These are phyloP conservation scores for Cronartium quercuum DNA, from an alignment of 1,284 basidiomycete genomes.

Conservation along the genomic window DNA sequence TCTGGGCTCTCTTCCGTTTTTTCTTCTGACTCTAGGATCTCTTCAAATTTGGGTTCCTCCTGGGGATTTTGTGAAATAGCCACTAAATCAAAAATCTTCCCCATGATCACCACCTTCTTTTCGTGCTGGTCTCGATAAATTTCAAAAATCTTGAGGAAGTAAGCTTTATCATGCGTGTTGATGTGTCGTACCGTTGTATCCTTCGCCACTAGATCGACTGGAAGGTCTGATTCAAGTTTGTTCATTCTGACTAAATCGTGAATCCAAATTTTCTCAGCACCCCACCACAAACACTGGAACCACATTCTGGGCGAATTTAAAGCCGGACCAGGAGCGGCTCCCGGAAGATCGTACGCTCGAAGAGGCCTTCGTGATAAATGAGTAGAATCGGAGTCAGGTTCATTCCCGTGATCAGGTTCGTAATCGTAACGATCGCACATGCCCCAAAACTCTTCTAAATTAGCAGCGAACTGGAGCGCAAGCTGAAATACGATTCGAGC, in stretches of 20 bases:
- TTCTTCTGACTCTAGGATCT: neutral
- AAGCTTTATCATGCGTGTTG: neutral
- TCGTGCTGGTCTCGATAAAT: slow-evolving; percentile 10
- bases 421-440: slow-evolving; percentile 17
- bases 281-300: slow-evolving; percentile 36
- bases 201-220: neutral
- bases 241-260: slow-evolving; percentile 23
- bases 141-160: slow-evolving; percentile 16
- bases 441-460: slow-evolving; percentile 27
- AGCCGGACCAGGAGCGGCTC: neutral
- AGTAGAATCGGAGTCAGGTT: neutral
- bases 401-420: neutral
- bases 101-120: neutral
- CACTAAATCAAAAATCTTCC: slow-evolving; percentile 21
- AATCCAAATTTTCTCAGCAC: slow-evolving; percentile 30
- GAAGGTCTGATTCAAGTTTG: neutral
- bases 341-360: neutral
- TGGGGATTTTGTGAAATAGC: neutral
- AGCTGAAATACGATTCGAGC: slow-evolving; percentile 4
- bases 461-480: slow-evolving; percentile 13
- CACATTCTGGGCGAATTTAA: neutral
- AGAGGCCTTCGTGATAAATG: neutral
- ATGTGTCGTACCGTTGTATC: neutral
- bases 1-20: neutral
- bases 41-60: neutral